Evolutionary conservation across 2,329 filamentous ascomycete species (phyloP), one percentile per base, ranked within the genome.

Genomic region (Dactylellina sp.): DNA sequence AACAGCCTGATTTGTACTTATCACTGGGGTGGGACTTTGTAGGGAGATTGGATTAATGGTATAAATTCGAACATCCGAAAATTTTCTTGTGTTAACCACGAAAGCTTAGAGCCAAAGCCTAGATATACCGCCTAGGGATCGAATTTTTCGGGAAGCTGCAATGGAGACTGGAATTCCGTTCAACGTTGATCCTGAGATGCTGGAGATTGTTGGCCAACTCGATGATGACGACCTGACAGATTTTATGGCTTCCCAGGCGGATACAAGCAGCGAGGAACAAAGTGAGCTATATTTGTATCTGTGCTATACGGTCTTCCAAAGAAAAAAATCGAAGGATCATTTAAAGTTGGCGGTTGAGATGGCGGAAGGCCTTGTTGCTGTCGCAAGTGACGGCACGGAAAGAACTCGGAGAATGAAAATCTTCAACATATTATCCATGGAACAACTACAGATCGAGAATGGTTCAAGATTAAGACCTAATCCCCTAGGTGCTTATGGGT

Each of bases 121-220:
- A 32, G 4, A 5, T 9, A 32, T 32, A 32, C 28, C n/a, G n/a
- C n/a, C 28, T 32, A 9, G 28, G 9, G 28, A 32, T 32, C 28
- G 28, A 32, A 9, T 32, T 9, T 4, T 9, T 32, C 28, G 5
- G 28, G 9, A 32, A 32, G 28, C 9, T 32, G 5, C 4, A 32
- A 32, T 32, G 28, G 28, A 32, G 28, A 32, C 28, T 32, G 28
- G 28, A 32, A 32, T 32, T 32, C 53, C 53, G 11, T 59, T 59
- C 53, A 59, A 59, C 22, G 5, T 59, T 12, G 53, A 59, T 16
- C 35, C 35, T 18, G 53, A 59, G 53, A 59, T 59, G 35, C 35
- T 59, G 12, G 35, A 59, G 53, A 18, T 59, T 6, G 32, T 46
- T 12, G 35, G 39, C 25, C 35, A 46, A 24, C 18, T 59, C 22